Conservation (phyloP, 2,329 filamentous ascomycete genomes). For the Mycosphaerella arachidis region DNA sequence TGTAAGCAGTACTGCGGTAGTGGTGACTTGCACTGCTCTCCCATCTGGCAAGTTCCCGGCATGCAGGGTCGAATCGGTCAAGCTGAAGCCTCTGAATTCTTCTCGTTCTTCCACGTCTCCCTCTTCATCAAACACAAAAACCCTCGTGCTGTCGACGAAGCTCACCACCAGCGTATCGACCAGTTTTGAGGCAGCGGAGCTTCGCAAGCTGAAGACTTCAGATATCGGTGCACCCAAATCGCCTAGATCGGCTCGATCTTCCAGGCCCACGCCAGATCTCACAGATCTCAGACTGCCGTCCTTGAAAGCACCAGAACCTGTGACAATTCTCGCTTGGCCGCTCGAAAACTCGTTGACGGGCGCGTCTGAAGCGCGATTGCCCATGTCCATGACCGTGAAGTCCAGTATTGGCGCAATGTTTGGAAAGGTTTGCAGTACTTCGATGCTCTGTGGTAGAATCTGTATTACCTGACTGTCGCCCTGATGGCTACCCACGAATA, state of each 20-base stretch:
- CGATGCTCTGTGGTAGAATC: constrained; percentile 54
- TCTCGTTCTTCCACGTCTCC: constrained; percentile 84
- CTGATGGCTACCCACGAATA: constrained; percentile 89
- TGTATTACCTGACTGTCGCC: constrained; percentile 82
- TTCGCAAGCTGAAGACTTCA: constrained; percentile 53
- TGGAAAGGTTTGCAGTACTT: constrained; percentile 67
- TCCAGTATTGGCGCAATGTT: constrained; percentile 92
- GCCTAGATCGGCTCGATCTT: constrained; percentile 62
- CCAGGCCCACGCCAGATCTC: constrained; percentile 85
- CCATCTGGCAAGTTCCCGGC: constrained; percentile 59
- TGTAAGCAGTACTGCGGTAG: constrained; percentile 57
- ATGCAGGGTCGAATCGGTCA: constrained; percentile 69
- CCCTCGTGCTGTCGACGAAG: constrained; percentile 75
- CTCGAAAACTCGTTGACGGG: constrained; percentile 89
- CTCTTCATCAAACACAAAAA: constrained; percentile 69
- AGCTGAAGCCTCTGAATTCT: constrained; percentile 63
- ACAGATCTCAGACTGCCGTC: constrained; percentile 87
- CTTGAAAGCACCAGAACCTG: constrained; percentile 83
- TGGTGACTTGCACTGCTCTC: constrained; percentile 72
- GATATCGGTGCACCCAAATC: constrained; percentile 54
- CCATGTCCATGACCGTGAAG: constrained; percentile 95
- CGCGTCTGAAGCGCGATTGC: constrained; percentile 71
- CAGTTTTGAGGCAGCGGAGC: constrained; percentile 64
- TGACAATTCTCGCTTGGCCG: constrained; percentile 87
- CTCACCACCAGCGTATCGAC: constrained; percentile 73